Conservation (phyloP, 805 yeast species). For the Candida sanyiensis region DNA sequence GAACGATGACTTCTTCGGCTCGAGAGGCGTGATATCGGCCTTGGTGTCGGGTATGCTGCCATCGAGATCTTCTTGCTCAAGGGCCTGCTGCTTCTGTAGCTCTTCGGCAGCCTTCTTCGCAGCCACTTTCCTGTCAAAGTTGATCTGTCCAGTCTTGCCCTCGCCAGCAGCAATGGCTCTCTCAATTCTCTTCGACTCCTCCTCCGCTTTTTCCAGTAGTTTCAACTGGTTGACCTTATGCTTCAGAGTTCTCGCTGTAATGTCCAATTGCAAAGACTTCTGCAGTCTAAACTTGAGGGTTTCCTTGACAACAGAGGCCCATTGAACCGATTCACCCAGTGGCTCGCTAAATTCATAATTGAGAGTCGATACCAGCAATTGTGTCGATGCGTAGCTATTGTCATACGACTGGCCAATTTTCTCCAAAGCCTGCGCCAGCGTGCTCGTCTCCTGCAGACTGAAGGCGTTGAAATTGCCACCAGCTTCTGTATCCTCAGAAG, state of each 20-base stretch:
- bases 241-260: constrained; percentile 34
- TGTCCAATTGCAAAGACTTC: constrained; percentile 41
- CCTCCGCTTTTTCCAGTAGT: constrained; percentile 36
- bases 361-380: constrained; percentile 44
- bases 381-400: constrained; percentile 50
- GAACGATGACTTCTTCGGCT: constrained; percentile 33
- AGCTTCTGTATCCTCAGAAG: constrained; percentile 62
- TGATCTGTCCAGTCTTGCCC: constrained; percentile 26
- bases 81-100: constrained; percentile 1
- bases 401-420: constrained; percentile 84
- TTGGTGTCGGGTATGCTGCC: neutral
- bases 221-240: constrained; percentile 30
- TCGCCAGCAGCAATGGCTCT: constrained; percentile 22
- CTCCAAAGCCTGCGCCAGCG: constrained; percentile 55
- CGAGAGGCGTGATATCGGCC: constrained; percentile 13
- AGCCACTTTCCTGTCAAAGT: constrained; percentile 23
- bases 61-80: constrained; percentile 2
- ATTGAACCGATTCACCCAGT: constrained; percentile 64
- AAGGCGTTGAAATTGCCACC: constrained; percentile 64
- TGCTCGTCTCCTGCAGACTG: constrained; percentile 38
- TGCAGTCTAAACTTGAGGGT: constrained; percentile 50
- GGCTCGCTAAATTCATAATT: constrained; percentile 63
- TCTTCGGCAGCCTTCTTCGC: constrained; percentile 17
- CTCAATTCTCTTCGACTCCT: constrained; percentile 39
- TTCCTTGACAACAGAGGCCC: constrained; percentile 48